Base-by-base conservation (phyloP, 2,329 filamentous ascomycete species). In the Xylariaceae sp. region DNA sequence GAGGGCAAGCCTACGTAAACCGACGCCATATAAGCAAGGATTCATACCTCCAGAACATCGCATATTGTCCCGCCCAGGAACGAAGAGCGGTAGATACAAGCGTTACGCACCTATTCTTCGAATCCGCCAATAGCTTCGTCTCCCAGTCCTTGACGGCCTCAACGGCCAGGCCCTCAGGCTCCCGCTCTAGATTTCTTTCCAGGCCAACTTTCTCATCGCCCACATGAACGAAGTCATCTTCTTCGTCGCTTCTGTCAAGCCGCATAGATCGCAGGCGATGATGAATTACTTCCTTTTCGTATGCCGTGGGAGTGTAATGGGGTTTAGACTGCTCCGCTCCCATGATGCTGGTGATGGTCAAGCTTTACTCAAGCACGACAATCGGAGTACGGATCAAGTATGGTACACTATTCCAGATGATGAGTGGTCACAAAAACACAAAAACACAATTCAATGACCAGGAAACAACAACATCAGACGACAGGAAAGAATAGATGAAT, bases 1-100 rank as follows among this genome's bases (percentile, higher is more conserved):
- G 26, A 93, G 74, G 4, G 87, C 88, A 12, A 94, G 81, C 47
- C 86, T 87, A 40, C 2, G 26, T 26, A 37, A 19, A n/a, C n/a
- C n/a, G n/a, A n/a, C n/a, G n/a, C n/a, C n/a, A n/a, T n/a, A n/a
- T n/a, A n/a, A n/a, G n/a, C n/a, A n/a, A n/a, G n/a, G n/a, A n/a
- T n/a, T n/a, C n/a, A n/a, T n/a, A n/a, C n/a, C n/a, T n/a, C n/a
- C n/a, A n/a, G n/a, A n/a, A n/a, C n/a, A n/a, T n/a, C n/a, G n/a
- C n/a, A n/a, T n/a, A n/a, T n/a, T n/a, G n/a, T n/a, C n/a, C n/a
- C n/a, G n/a, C n/a, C n/a, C n/a, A n/a, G n/a, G n/a, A n/a, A n/a
- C n/a, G n/a, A n/a, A 34, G 36, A 4, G 16, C 12, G 3, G 4
- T 4, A 11, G 9, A 19, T 11, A n/a, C 17, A 19, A n/a, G n/a